phyloP scores from a whole-genome alignment of 768 basidiomycete genomes.

The Lactarius indigo region DNA sequence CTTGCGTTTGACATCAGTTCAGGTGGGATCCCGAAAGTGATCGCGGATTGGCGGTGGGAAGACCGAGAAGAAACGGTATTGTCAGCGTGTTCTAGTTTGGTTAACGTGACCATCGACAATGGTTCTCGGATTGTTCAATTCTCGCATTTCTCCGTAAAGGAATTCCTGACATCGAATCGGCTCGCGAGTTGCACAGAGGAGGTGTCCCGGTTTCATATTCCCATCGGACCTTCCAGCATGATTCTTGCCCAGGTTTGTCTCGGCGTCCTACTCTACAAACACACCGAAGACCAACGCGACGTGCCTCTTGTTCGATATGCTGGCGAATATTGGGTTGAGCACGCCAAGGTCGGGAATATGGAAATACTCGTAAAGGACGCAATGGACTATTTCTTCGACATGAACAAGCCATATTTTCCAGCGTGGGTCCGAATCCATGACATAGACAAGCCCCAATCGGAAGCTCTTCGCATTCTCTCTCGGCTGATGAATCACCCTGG shows the following conservation, averaged over 20 bases:
- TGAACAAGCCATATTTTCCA: not conserved
- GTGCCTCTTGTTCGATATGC: not conserved
- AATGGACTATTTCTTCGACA: not conserved
- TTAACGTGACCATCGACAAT: not conserved
- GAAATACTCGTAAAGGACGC: not conserved
- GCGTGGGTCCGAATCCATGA: not conserved
- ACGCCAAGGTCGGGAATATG: not conserved
- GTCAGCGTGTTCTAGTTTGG: not conserved
- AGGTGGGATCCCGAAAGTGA: not conserved
- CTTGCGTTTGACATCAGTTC: not conserved
- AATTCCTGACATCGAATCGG: not conserved
- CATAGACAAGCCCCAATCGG: rapidly evolving
- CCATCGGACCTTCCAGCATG: not conserved
- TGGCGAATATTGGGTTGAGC: not conserved
- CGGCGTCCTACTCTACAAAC: not conserved
- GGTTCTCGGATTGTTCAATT: not conserved
- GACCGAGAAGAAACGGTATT: not conserved
- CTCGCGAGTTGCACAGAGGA: not conserved
- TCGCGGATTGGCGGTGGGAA: not conserved
- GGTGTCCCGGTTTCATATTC: not conserved
- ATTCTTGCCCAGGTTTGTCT: not conserved
- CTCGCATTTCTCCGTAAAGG: not conserved
- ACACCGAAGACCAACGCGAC: not conserved
- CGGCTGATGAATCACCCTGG: no score
- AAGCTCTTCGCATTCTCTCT: no score